phyloP scores from a whole-genome alignment of 2,329 filamentous ascomycete genomes.

The Arthrinium phaeospermum region DNA sequence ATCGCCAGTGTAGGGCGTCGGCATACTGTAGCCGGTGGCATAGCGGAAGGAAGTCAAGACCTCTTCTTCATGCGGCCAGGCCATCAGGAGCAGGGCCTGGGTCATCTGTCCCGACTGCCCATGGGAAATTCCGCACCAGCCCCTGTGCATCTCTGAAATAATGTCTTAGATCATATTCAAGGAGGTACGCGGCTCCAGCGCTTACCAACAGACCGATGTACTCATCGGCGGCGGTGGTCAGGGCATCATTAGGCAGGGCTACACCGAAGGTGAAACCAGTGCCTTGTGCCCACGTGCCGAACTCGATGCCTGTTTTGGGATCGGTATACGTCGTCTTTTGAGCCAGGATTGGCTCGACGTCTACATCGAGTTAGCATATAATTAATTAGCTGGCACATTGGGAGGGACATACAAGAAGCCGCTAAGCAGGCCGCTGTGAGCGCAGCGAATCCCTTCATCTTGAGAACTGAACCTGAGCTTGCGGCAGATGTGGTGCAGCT shows the following conservation, averaged over 20 bases:
- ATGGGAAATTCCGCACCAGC: slow-evolving; percentile 40
- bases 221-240: slow-evolving; percentile 37
- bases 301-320: slow-evolving; percentile 36
- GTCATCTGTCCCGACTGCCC: slow-evolving; percentile 42
- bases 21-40: slow-evolving; percentile 63
- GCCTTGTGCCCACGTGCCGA: slow-evolving; percentile 36
- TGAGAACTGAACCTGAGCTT: background rate
- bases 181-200: slow-evolving; percentile 9
- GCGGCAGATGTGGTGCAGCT: background rate
- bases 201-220: slow-evolving; percentile 39
- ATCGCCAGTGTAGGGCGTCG: slow-evolving; percentile 64
- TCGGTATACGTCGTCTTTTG: slow-evolving; percentile 35
- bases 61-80: slow-evolving; percentile 59
- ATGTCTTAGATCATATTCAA: background rate
- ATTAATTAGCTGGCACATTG: background rate
- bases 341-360: slow-evolving; percentile 35
- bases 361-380: slow-evolving; percentile 23
- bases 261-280: slow-evolving; percentile 36
- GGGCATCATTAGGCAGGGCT: slow-evolving; percentile 37
- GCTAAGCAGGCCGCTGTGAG: slow-evolving; percentile 38
- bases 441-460: slow-evolving; percentile 37
- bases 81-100: slow-evolving; percentile 49
- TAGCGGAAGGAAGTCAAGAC: slow-evolving; percentile 65
- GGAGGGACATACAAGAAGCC: slow-evolving; percentile 34
- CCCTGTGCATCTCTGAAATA: slow-evolving; percentile 36